Conservation (phyloP, 192 early-diverging fungal species). For the Coemansia sp. region DNA sequence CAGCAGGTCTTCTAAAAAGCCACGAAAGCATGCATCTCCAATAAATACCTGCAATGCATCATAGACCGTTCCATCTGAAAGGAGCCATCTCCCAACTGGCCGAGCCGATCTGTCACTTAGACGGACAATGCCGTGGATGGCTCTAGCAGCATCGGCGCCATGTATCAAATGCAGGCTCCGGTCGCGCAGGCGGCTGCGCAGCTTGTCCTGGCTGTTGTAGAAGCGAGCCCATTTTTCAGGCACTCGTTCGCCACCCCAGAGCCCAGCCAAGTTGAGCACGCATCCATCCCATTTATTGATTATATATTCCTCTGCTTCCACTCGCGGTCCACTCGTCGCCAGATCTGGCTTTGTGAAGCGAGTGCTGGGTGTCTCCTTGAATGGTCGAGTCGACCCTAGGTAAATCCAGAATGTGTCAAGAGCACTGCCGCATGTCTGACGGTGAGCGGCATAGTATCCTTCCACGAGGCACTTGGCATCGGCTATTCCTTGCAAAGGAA, state of each 20-base stretch:
- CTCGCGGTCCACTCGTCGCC: constrained; percentile 14
- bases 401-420: constrained; percentile 26
- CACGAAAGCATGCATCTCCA: constrained; percentile 15
- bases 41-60: constrained; percentile 32
- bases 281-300: constrained; percentile 11
- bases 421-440: background rate
- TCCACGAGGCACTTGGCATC: constrained; percentile 8
- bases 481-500: constrained; percentile 25
- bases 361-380: constrained; percentile 39
- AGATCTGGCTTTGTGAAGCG: constrained; percentile 21
- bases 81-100: constrained; percentile 29
- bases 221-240: constrained; percentile 37
- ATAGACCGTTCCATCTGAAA: constrained; percentile 35
- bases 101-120: background rate
- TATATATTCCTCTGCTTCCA: constrained; percentile 31
- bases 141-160: constrained; percentile 35
- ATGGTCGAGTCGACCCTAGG: constrained; percentile 39
- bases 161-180: constrained; percentile 44
- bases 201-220: constrained; percentile 21
- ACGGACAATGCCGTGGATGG: constrained; percentile 13
- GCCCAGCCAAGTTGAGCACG: constrained; percentile 43
- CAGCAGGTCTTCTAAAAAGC: constrained; percentile 20
- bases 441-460: constrained; percentile 9
- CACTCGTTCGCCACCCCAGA: constrained; percentile 44
- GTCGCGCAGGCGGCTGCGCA: constrained; percentile 26